Evolutionary conservation across 192 early-diverging fungal genomes (phyloP), one percentile per base, ranked within the genome.

Genomic region (Entrophospora sp.): DNA sequence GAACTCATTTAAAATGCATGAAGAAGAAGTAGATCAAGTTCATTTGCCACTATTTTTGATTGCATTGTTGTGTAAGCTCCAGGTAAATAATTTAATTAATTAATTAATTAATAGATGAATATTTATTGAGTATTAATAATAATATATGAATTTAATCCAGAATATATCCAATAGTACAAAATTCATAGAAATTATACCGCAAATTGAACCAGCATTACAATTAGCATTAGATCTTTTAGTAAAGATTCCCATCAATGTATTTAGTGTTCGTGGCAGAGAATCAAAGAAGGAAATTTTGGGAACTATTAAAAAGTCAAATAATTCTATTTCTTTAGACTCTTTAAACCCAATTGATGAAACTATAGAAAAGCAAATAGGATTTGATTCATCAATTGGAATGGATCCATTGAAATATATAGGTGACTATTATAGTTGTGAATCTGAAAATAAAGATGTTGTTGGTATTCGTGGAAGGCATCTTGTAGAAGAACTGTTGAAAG

Each of bases 11-110:
- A 89, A 88, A 64, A 74, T 91, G 40, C 82, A 81, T 40, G 92
- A 94, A 35, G 92, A 94, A 13, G 91, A 94, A 28, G 85, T 85
- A 31, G 79, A 84, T 48, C 86, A 85, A 27, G 79, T 94, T 40
- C 94, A 96, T 68, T 59, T 94, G 2, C 92, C 94, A 0, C 77
- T 93, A 69, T 81, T 91, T 22, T 56, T 92, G 52, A 76, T 83
- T 28, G 75, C 78, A 5, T 56, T 88, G 10, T 64, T 89, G 12
- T 68, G 71, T 32, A 79, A 73, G 55, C 69, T 84, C 20, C 66
- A 85, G 69, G 83, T 81, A 77, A 52, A 34, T 10, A 13, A 20
- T 34, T 34, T 3, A 12, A 14, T 8, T 28, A 32, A 16, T 22
- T 43, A 7, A 0, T 64, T 46, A 18, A 59, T 48, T 24, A 44